phyloP scores from a whole-genome alignment of 2,329 filamentous ascomycete species.

The Trichoderma atrobrunneum region DNA sequence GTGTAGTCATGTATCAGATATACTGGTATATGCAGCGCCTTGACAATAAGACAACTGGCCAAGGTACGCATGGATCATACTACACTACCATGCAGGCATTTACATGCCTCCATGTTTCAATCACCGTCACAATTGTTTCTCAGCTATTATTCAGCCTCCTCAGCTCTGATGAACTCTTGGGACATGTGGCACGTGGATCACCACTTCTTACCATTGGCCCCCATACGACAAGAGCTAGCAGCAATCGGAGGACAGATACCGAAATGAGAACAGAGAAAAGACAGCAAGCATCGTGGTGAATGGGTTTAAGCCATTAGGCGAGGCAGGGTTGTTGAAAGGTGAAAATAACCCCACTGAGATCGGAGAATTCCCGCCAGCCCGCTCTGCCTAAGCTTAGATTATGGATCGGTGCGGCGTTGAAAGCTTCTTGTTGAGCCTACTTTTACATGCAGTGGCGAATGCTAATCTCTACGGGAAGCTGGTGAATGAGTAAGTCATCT shows the following conservation, averaged over 20 bases:
- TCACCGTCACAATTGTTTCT: neutral
- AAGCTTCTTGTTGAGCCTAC: neutral
- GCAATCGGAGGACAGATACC: neutral
- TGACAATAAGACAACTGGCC: neutral
- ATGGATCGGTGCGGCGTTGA: neutral
- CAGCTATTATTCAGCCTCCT: no score
- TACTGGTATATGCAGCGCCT: neutral
- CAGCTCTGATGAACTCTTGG: no score
- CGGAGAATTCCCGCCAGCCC: slow-evolving; percentile 5
- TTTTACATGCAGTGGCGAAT: neutral
- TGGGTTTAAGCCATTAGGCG: neutral
- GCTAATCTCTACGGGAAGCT: neutral
- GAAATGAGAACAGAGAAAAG: neutral
- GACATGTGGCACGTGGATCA: neutral
- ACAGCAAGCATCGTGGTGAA: neutral
- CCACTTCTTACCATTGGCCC: neutral
- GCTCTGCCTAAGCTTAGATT: neutral
- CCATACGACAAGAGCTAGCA: neutral
- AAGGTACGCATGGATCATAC: neutral
- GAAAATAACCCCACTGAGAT: neutral
- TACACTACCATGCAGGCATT: neutral
- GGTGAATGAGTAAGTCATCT: neutral
- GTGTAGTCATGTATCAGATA: neutral
- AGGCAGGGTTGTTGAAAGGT: neutral
- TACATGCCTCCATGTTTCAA: neutral